Base-by-base conservation (phyloP, 2,329 filamentous ascomycete genomes). In the Penicillium sp. region DNA sequence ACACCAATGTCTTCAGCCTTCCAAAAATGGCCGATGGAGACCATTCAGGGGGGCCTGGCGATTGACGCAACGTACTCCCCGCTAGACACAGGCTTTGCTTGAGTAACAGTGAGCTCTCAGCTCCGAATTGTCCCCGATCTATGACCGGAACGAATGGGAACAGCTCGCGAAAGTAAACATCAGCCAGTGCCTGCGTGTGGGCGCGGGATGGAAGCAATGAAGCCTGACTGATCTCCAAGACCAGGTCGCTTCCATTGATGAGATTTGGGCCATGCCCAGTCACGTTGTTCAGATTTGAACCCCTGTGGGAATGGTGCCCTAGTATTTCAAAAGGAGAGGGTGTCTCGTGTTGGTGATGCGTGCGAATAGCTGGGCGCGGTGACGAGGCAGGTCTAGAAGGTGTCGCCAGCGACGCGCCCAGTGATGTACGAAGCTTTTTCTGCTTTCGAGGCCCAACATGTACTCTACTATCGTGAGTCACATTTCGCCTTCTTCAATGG, bases 11-110 rank as follows among this genome's bases (percentile, higher is more conserved):
- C 30, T 34, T 46, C 10, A 43, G 23, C n/a, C 43, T 32, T 15
- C 41, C 41, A 17, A 39, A 43, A 11, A 46, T 39, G 5, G 40
- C 23, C 13, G 21, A 30, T 2, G 43, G 14, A 16, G 43, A 39
- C 43, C 43, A 46, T 8, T 46, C 43, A n/a, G 32, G 16, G 25
- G 43, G 18, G 3, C 30, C 33, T 9, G 27, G 7, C 13, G 28
- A 33, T 33, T 36, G 35, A 39, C 43, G 43, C 43, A 46, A 39
- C 6, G 23, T 36, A 27, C 43, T 46, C 8, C 43, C 43, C 6
- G 40, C 43, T 10, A 46, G 37, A 29, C 9, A 46, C 4, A 46
- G n/a, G 16, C 35, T 29, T 34, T 46, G 43, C 21, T 41, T 35
- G 5, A 46, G 11, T 5, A 46, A 26, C 9, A 30, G 14, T 9